A percentile compares a stretch with the other conserved stretches of the same genome.
Conservation (phyloP, 257 asterid genomes). For the Rhazya stricta region DNA sequence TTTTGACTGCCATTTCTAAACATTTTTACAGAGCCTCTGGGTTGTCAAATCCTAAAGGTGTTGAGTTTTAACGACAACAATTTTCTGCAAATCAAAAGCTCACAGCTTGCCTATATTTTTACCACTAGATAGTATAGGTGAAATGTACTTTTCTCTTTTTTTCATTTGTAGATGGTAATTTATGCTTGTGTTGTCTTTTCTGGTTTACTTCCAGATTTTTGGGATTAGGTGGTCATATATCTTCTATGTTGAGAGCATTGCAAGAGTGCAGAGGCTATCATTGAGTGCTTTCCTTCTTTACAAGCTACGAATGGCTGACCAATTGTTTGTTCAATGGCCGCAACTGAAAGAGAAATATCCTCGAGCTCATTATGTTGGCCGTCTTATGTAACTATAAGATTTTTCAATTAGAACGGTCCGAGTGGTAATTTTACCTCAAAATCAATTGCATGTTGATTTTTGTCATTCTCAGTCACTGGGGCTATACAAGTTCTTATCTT, state of each 20-base stretch:
- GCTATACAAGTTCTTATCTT: background rate
- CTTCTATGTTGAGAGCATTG: conserved; percentile 92
- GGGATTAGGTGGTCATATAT: conserved; percentile 84
- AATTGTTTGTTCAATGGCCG: conserved; percentile 91
- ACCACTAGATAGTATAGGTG: background rate
- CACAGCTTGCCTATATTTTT: background rate
- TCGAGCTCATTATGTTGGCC: conserved; percentile 56
- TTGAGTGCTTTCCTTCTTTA: conserved; percentile 79
- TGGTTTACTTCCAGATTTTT: conserved; percentile 45
- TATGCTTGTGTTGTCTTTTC: conserved; percentile 1
- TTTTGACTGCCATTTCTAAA: background rate
- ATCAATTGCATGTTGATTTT: background rate
- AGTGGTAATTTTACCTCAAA: background rate
- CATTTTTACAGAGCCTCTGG: background rate
- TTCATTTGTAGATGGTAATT: conserved; percentile 5
- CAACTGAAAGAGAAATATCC: conserved; percentile 54
- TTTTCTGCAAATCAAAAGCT: background rate
- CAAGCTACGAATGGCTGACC: conserved; percentile 77
- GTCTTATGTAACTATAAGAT: conserved; percentile 53
- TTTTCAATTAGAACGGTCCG: background rate
- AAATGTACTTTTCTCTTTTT: background rate
- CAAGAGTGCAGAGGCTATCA: conserved; percentile 83
- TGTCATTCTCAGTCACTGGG: background rate
- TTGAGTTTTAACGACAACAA: background rate
- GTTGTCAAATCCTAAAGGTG: background rate